Percentiles rank a stretch among this genome's conserved stretches.
Conservation (phyloP, 441 rosid genomes). For the Populus trichocarpa region DNA sequence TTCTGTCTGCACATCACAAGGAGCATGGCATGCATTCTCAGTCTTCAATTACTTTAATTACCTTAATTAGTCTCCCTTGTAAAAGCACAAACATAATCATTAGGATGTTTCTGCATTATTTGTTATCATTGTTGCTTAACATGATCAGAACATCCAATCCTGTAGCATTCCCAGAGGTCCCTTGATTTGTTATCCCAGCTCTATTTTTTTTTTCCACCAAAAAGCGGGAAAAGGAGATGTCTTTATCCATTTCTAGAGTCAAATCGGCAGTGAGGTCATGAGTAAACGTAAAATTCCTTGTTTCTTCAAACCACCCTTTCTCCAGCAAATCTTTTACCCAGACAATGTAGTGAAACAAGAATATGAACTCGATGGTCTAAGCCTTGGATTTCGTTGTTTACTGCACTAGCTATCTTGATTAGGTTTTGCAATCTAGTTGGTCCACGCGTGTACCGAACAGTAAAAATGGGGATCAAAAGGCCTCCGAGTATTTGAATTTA, state of each 20-base stretch:
- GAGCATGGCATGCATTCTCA: neutral
- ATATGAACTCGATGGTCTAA: neutral
- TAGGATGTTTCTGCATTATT: constrained; percentile 20
- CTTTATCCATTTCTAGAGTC: neutral
- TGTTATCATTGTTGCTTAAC: constrained; percentile 15
- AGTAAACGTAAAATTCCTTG: neutral
- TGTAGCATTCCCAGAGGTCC: neutral
- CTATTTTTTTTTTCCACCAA: neutral
- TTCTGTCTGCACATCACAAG: neutral
- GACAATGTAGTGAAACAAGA: neutral
- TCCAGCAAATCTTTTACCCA: neutral
- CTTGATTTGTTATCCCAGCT: neutral
- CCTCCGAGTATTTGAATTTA: neutral
- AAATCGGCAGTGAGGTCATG: neutral
- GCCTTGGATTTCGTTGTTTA: neutral
- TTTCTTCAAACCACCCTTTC: neutral
- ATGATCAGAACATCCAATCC: neutral
- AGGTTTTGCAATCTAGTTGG: neutral
- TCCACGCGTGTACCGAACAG: neutral
- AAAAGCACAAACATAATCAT: constrained; percentile 39
- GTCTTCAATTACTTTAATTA: constrained; percentile 14
- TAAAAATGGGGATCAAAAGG: neutral
- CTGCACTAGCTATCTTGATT: neutral
- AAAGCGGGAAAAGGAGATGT: neutral
- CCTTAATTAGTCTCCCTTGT: constrained; percentile 19